Evolutionary conservation across 345 rosid species (phyloP).

Genomic region (Cardamine occulta): DNA sequence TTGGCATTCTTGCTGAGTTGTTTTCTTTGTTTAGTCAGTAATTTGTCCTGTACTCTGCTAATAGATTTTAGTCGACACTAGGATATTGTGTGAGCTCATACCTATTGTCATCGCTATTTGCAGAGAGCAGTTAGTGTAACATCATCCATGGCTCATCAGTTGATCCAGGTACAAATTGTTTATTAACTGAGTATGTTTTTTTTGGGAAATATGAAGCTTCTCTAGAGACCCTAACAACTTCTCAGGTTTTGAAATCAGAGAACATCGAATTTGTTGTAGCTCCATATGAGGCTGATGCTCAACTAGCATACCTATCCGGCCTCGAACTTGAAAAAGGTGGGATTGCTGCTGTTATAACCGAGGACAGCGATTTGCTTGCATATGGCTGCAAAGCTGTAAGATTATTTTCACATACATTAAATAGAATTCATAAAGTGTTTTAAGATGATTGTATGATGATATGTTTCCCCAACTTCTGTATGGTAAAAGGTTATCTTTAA

Average conservation of each 20-base stretch:
- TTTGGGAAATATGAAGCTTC: constrained; percentile 5
- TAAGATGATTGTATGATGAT: constrained; percentile 43
- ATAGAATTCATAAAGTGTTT: constrained; percentile 9
- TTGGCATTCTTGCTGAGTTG: background rate
- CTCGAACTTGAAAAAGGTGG: constrained; percentile 74
- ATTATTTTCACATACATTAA: constrained; percentile 20
- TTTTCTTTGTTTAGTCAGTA: background rate
- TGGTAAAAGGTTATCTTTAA: constrained; percentile 69
- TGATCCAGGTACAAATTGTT: constrained; percentile 64
- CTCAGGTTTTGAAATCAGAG: constrained; percentile 72
- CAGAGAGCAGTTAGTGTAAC: constrained; percentile 84
- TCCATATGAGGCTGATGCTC: constrained; percentile 98
- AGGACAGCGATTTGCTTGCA: constrained; percentile 89
- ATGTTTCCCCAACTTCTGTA: constrained; percentile 26
- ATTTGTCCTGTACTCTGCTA: background rate
- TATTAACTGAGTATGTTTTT: background rate
- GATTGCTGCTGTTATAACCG: constrained; percentile 77
- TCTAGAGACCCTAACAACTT: constrained; percentile 34
- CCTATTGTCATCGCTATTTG: constrained; percentile 21
- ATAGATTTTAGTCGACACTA: constrained; percentile 3
- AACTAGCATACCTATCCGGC: constrained; percentile 76
- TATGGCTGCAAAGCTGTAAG: constrained; percentile 95
- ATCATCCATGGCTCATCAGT: constrained; percentile 75
- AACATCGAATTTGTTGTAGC: constrained; percentile 88
- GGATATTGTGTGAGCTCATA: constrained; percentile 19